These are phyloP conservation scores for Melastoma candidum DNA, from an alignment of 441 rosid species.

Conservation along the genomic window DNA sequence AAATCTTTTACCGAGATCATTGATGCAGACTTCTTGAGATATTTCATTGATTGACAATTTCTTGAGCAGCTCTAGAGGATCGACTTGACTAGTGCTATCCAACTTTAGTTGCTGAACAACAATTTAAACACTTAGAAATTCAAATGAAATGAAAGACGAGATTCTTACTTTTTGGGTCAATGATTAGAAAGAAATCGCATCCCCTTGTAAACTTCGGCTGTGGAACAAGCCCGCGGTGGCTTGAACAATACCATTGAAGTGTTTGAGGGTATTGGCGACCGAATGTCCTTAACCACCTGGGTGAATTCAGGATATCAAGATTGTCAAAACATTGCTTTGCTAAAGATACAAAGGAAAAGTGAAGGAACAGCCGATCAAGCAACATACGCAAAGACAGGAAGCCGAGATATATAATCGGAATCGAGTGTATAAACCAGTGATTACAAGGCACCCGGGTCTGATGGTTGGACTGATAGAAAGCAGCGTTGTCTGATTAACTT, in stretches of 20 bases:
- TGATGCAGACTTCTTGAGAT: constrained; percentile 78
- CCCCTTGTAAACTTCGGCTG: constrained; percentile 96
- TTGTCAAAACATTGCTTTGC: not conserved
- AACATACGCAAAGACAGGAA: too few species aligned
- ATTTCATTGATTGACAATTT: constrained; percentile 64
- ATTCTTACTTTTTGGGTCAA: not conserved
- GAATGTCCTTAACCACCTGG: constrained; percentile 82
- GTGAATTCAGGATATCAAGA: constrained; percentile 2
- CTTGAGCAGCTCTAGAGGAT: constrained; percentile 67
- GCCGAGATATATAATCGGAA: too few species aligned
- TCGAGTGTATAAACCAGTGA: too few species aligned
- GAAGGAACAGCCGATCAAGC: too few species aligned
- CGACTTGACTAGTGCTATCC: constrained; percentile 57
- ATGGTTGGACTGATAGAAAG: too few species aligned
- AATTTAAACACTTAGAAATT: constrained; percentile 10
- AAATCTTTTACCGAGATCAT: constrained; percentile 66
- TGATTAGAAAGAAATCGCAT: not conserved
- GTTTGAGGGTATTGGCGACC: constrained; percentile 54
- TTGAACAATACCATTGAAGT: constrained; percentile 82
- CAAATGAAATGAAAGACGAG: not conserved
- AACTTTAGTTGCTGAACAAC: constrained; percentile 49
- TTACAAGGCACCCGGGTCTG: too few species aligned
- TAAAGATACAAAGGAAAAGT: not conserved
- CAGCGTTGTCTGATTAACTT: too few species aligned
- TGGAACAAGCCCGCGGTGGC: constrained; percentile 81